Percentiles rank a stretch among this genome's conserved stretches.
Conservation (phyloP, 225 moss, liverwort and hornwort species). For the Physcomitrium patens region DNA sequence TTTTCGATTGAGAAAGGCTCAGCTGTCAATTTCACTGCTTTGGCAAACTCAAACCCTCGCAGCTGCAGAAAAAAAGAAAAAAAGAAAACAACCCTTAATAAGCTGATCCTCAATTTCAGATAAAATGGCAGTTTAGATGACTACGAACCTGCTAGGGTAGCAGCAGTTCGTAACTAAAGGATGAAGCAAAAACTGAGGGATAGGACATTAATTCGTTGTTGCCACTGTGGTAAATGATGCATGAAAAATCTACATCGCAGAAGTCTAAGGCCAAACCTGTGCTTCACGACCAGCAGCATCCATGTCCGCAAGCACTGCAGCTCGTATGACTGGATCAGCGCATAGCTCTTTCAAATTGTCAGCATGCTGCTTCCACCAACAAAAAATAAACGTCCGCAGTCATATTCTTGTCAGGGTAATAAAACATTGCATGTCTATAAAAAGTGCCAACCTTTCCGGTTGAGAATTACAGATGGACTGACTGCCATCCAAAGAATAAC, state of each 20-base stretch:
- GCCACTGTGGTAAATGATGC: not conserved
- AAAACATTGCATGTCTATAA: too few relatives aligned
- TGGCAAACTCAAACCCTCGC: slow-evolving; percentile 90
- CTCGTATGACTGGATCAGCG: slow-evolving; percentile 68
- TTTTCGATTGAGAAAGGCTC: slow-evolving; percentile 87
- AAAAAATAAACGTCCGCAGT: slow-evolving; percentile 29
- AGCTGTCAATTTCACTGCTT: slow-evolving; percentile 67
- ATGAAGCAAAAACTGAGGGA: not conserved
- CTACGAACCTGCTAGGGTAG: slow-evolving; percentile 11
- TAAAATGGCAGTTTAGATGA: slow-evolving; percentile 11
- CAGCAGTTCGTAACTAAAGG: not conserved
- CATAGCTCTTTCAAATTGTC: slow-evolving; percentile 81
- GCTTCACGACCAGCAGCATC: slow-evolving; percentile 74
- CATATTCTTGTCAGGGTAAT: not conserved
- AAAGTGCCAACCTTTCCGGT: not conserved
- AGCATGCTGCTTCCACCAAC: slow-evolving; percentile 53
- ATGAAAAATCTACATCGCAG: not conserved
- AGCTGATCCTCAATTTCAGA: not conserved
- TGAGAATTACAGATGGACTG: not conserved
- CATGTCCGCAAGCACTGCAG: slow-evolving; percentile 92
- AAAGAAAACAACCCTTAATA: not conserved
- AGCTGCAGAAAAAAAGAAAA: slow-evolving; percentile 41
- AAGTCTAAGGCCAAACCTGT: slow-evolving; percentile 44
- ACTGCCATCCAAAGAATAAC: slow-evolving; percentile 17
- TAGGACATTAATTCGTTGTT: not conserved